A percentile compares a stretch with the other conserved stretches of the same genome.
Evolutionary conservation across 805 yeast species (phyloP).

Genomic region (Saccharomycopsis sp.): DNA sequence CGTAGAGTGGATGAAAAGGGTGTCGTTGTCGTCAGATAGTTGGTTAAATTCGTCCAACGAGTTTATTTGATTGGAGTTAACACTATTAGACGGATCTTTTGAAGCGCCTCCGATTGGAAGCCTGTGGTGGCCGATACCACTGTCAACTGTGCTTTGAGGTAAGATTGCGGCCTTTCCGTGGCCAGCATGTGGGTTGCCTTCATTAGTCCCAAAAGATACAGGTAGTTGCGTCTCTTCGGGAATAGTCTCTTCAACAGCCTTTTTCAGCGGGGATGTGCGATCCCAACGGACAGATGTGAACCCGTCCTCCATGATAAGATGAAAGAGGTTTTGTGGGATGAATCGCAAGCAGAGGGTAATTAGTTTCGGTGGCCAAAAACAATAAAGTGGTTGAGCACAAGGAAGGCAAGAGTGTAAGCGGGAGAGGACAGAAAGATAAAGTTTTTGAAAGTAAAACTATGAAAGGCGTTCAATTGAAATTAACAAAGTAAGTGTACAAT

Average conservation of each 20-base stretch:
- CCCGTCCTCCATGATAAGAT: conserved; percentile 15
- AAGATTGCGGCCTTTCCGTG: neutral
- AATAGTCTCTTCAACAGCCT: neutral
- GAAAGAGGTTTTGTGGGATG: neutral
- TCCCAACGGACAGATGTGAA: conserved; percentile 19
- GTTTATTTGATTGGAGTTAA: neutral
- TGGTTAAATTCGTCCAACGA: neutral
- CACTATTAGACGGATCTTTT: neutral
- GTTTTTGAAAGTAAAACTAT: too few species aligned
- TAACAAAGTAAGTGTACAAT: neutral
- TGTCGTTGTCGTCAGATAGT: conserved; percentile 9
- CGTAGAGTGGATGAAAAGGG: conserved; percentile 30
- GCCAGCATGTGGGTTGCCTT: neutral
- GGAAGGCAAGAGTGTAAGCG: neutral
- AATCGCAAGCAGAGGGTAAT: neutral
- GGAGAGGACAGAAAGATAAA: neutral
- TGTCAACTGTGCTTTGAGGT: neutral
- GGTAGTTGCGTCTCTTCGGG: neutral
- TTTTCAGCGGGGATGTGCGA: conserved; percentile 8
- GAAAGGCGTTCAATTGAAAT: too few species aligned
- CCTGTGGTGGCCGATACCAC: neutral
- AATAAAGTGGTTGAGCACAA: neutral
- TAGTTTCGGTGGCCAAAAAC: neutral
- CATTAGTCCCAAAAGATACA: neutral
- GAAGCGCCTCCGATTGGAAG: neutral